Base-by-base conservation (phyloP, 2,329 filamentous ascomycete species). In the Coniochaeta sp. region DNA sequence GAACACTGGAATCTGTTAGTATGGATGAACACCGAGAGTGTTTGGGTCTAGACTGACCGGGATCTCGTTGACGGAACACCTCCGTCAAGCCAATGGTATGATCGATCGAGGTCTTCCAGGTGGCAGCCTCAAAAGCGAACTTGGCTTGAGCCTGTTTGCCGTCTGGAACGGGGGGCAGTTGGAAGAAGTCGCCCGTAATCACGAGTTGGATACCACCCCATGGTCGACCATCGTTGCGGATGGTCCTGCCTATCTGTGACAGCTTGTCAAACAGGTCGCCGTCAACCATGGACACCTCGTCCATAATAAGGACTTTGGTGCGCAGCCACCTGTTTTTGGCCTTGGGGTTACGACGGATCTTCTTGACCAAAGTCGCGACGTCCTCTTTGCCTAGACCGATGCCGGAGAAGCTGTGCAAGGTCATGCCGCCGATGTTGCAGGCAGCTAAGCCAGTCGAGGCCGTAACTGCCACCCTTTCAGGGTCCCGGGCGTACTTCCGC, bases 281-380 rank as follows among this genome's bases (percentile, higher is more conserved):
- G 61, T 99, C 94, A 4, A 99, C 91, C 95, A 99, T 99, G 12
- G 94, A 97, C 3, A 99, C 85, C 66, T 99, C 94, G 68, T 99
- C 94, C 60, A 99, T 82, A 58, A 99, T 79, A 22, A 99, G 78
- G 12, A 90, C 83, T 63, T 91, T 95, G 0, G 91, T 95, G 52
- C 84, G 82, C 57, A 95, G 71, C 95, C 95, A 99, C 35, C 92
- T 82, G 57, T 83, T 86, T 65, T 88, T 92, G 20, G 91, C 90
- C 65, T 96, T 97, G 16, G 81, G 77, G 58, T 97, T 96, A 53
- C 84, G 82, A 60, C 88, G 86, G 60, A 99, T 89, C 76, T 96
- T 99, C 67, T 89, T 94, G 49, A 96, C 81, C 22, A 99, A 76
- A 28, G 86, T 82, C 14, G 83, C 79, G 3, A 85, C 87, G 33